A percentile compares a stretch with the other conserved stretches of the same genome.
These are phyloP conservation scores for Penicillium sclerotiorum DNA, from an alignment of 2,329 filamentous ascomycete genomes.

Conservation along the genomic window DNA sequence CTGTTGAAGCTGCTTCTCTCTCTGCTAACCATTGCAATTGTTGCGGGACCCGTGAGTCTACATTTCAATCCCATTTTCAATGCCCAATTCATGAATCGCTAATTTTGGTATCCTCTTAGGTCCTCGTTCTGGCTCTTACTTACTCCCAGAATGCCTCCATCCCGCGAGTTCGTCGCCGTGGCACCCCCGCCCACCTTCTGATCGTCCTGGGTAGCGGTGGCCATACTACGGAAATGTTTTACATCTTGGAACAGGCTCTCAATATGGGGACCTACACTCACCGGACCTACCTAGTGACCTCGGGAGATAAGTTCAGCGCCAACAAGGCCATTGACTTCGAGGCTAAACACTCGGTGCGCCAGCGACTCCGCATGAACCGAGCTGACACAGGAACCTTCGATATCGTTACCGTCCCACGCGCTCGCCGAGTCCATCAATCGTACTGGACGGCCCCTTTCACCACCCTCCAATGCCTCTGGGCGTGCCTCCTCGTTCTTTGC, in stretches of 20 bases:
- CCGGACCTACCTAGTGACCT: conserved; percentile 79
- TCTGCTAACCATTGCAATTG: conserved; percentile 7
- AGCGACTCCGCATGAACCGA: conserved; percentile 1
- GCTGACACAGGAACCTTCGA: conserved; percentile 50
- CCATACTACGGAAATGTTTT: conserved; percentile 92
- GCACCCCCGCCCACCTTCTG: conserved; percentile 62
- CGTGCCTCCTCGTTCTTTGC: conserved; percentile 61
- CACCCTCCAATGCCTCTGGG: conserved; percentile 65
- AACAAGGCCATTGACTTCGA: conserved; percentile 68
- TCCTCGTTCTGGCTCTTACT: conserved; percentile 27
- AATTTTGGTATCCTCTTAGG: conserved; percentile 22
- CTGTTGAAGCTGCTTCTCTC: conserved; percentile 11
- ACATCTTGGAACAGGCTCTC: conserved; percentile 64
- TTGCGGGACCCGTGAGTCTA: conserved; percentile 20
- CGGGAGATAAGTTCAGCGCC: conserved; percentile 73
- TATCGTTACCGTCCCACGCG: conserved; percentile 71
- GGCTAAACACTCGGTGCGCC: conserved; percentile 29
- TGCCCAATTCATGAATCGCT: conserved; percentile 1
- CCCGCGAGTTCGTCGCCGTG: conserved; percentile 32
- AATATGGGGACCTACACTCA: conserved; percentile 53
- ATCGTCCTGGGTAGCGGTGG: conserved; percentile 90
- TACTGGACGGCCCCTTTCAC: conserved; percentile 72
- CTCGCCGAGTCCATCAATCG: conserved; percentile 79
- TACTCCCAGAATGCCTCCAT: conserved; percentile 33
- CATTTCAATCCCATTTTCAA: background rate